Percentiles rank a stretch among this genome's conserved stretches.
phyloP scores from a whole-genome alignment of 495 filamentous ascomycete species.

The Baudoinia panamericana region DNA sequence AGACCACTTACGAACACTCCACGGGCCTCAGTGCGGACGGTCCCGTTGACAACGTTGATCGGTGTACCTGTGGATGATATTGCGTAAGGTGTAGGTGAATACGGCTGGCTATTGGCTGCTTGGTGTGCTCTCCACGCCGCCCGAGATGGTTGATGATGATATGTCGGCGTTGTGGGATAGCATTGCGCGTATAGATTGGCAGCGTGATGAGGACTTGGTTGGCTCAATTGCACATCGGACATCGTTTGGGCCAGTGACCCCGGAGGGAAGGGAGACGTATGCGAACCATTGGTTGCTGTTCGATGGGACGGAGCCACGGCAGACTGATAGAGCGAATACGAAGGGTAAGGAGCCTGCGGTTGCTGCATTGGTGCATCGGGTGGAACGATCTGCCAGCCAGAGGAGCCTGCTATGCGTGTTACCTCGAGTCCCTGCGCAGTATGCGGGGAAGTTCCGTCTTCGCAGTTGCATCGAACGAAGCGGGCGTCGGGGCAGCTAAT shows the following conservation, averaged over 20 bases:
- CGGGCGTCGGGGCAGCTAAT: background rate
- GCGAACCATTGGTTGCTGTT: too few relatives aligned
- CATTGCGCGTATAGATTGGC: too few relatives aligned
- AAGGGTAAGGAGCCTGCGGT: background rate
- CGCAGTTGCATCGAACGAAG: conserved; percentile 9
- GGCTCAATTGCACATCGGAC: too few relatives aligned
- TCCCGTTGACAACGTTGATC: conserved; percentile 22
- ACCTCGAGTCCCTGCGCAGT: background rate
- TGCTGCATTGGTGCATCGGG: background rate
- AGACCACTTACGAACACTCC: conserved; percentile 27
- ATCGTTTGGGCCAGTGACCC: too few relatives aligned
- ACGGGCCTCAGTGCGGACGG: conserved; percentile 22
- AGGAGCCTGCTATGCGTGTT: conserved; percentile 1
- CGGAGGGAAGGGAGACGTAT: too few relatives aligned
- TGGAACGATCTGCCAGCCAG: conserved; percentile 1
- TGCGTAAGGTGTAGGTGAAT: conserved; percentile 18
- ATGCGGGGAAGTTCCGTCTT: background rate
- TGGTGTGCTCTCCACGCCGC: background rate
- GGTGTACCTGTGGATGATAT: conserved; percentile 17
- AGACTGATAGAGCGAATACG: too few relatives aligned
- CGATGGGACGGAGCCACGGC: background rate
- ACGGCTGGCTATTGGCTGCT: background rate
- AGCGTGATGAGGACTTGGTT: too few relatives aligned
- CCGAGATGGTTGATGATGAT: background rate
- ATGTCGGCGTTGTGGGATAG: too few relatives aligned